Evolutionary conservation across 352 stramenopile genomes (phyloP).

Genomic region (Pythium aphanidermatum): DNA sequence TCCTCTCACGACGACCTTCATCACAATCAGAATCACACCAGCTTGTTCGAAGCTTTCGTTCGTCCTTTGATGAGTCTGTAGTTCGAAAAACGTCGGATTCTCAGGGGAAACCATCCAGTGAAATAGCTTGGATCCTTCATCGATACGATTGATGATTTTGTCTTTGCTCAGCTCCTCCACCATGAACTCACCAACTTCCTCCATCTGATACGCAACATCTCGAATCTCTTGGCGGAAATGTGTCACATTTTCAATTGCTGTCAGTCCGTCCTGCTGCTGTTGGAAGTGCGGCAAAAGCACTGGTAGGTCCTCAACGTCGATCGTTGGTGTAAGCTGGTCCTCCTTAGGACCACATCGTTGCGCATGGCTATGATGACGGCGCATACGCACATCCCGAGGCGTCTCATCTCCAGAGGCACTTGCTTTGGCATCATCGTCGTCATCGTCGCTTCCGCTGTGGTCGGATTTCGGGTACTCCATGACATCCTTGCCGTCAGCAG

Average conservation of each 20-base stretch:
- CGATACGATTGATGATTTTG: constrained; percentile 40
- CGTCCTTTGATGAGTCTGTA: constrained; percentile 43
- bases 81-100: constrained; percentile 59
- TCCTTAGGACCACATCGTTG: not conserved
- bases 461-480: not conserved
- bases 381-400: no score
- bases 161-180: constrained; percentile 63
- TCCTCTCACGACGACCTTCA: constrained; percentile 61
- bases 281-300: constrained; percentile 51
- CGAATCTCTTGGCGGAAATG: constrained; percentile 40
- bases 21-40: constrained; percentile 47
- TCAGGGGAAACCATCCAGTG: constrained; percentile 41
- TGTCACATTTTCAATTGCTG: constrained; percentile 29
- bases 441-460: constrained; percentile 13
- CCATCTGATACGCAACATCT: constrained; percentile 59
- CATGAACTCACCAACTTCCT: constrained; percentile 61
- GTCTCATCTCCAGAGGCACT: no score
- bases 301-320: constrained; percentile 32
- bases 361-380: constrained; percentile 11
- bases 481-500: constrained; percentile 12
- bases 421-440: constrained; percentile 1
- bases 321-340: not conserved
- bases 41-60: constrained; percentile 30
- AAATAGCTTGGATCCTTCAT: constrained; percentile 33
- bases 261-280: constrained; percentile 36